phyloP scores from a whole-genome alignment of 768 basidiomycete genomes.

The Scleroderma bovista region DNA sequence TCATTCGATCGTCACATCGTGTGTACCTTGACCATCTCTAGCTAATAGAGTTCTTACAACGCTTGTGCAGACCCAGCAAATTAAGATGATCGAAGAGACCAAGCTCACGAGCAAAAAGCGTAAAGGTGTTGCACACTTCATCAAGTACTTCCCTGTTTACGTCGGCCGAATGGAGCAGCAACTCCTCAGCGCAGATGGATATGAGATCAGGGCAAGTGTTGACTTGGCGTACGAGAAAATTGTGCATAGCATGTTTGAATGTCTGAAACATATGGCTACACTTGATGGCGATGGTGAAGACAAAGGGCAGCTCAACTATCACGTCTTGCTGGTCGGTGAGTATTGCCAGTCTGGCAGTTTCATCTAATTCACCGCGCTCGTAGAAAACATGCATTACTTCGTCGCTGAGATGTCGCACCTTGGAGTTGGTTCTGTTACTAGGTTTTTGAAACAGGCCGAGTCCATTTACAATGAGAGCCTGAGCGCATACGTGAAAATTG shows the following conservation, averaged over 20 bases:
- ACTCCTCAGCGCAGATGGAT: slow-evolving; percentile 65
- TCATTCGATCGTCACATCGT: slow-evolving; percentile 75
- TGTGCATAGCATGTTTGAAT: slow-evolving; percentile 87
- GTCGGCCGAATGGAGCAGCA: slow-evolving; percentile 80
- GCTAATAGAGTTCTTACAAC: slow-evolving; percentile 1
- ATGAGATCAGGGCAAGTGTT: slow-evolving; percentile 73
- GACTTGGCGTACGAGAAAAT: slow-evolving; percentile 85
- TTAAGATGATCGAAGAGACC: slow-evolving; percentile 83
- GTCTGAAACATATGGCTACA: slow-evolving; percentile 93
- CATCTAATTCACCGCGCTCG: background rate
- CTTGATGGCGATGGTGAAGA: slow-evolving; percentile 90
- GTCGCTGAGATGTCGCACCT: slow-evolving; percentile 74
- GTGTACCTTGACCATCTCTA: slow-evolving; percentile 17
- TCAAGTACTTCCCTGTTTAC: slow-evolving; percentile 90
- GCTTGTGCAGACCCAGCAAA: slow-evolving; percentile 66
- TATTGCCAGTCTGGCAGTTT: background rate
- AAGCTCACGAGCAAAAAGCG: slow-evolving; percentile 91
- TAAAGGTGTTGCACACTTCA: slow-evolving; percentile 85
- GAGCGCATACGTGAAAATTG: slow-evolving; percentile 76
- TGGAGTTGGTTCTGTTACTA: slow-evolving; percentile 54
- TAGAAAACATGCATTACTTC: slow-evolving; percentile 97
- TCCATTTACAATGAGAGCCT: slow-evolving; percentile 88
- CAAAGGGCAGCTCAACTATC: slow-evolving; percentile 95
- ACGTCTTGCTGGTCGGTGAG: slow-evolving; percentile 91
- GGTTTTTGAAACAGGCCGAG: slow-evolving; percentile 70